A percentile compares a stretch with the other conserved stretches of the same genome.
These are phyloP conservation scores for Trichoderma asperelloides DNA, from an alignment of 495 filamentous ascomycete genomes.

Conservation along the genomic window DNA sequence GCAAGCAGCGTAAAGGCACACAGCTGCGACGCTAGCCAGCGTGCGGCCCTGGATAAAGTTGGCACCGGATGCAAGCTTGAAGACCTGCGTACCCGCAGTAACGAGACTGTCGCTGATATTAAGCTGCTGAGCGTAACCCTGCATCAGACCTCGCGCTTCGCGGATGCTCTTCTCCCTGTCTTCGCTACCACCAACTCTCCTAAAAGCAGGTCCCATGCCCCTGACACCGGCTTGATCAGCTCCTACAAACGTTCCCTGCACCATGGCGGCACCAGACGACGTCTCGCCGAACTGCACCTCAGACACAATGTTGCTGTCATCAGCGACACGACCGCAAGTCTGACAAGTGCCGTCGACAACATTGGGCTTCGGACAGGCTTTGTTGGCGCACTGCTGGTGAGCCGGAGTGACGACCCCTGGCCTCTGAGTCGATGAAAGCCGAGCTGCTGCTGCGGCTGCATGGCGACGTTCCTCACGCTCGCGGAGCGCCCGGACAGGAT, in stretches of 20 bases:
- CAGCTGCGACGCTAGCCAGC: slow-evolving; percentile 72
- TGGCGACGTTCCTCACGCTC: slow-evolving; percentile 10
- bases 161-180: slow-evolving; percentile 62
- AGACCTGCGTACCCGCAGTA: slow-evolving; percentile 59
- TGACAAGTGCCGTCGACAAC: slow-evolving; percentile 57
- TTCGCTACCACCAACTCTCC: slow-evolving; percentile 35
- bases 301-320: slow-evolving; percentile 77
- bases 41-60: slow-evolving; percentile 87
- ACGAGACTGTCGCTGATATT: slow-evolving; percentile 49
- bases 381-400: slow-evolving; percentile 27
- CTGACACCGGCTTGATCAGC: slow-evolving; percentile 58
- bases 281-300: slow-evolving; percentile 86
- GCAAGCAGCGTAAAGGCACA: slow-evolving; percentile 81
- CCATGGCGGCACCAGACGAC: slow-evolving; percentile 73
- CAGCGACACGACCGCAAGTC: slow-evolving; percentile 72
- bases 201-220: slow-evolving; percentile 44
- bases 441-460: background rate
- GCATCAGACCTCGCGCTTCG: slow-evolving; percentile 42
- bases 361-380: slow-evolving; percentile 26
- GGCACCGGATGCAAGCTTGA: slow-evolving; percentile 63
- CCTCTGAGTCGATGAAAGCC: background rate
- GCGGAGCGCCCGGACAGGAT: slow-evolving; percentile 9
- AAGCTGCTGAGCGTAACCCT: slow-evolving; percentile 36
- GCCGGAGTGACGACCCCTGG: background rate
- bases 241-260: slow-evolving; percentile 80